Conservation (phyloP, 31 red algal species). For the Endocladia muricata region DNA sequence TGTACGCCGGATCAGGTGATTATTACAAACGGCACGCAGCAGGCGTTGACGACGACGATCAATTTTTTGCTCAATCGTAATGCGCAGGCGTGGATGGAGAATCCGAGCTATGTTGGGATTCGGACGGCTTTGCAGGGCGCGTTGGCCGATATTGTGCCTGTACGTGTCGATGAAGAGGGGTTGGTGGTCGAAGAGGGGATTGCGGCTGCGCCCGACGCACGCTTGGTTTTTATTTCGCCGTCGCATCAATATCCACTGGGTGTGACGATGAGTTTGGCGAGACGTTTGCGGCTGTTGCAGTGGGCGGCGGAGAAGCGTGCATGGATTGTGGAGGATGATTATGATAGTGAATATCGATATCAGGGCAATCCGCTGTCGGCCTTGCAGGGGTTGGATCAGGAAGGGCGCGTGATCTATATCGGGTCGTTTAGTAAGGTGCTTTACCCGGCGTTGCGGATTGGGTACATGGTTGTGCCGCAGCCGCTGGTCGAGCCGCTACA, state of each 20-base stretch:
- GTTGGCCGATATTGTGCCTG: not conserved
- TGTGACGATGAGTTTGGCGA: not conserved
- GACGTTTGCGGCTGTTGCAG: not conserved
- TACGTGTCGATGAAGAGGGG: constrained; percentile 3
- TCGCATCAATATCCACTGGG: constrained; percentile 2
- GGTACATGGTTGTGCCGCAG: not conserved
- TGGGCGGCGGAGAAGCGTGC: not conserved
- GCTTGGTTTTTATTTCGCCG: not conserved
- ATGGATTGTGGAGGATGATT: constrained; percentile 12
- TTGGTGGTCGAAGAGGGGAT: constrained; percentile 1
- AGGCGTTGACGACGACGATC: too few relatives aligned
- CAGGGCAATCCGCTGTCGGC: not conserved
- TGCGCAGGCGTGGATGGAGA: too few relatives aligned
- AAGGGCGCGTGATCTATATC: constrained; percentile 3
- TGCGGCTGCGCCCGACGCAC: not conserved
- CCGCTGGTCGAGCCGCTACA: not conserved
- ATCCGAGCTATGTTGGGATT: too few relatives aligned
- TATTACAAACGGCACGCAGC: too few relatives aligned
- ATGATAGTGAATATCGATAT: constrained; percentile 20
- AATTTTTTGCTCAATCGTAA: too few relatives aligned
- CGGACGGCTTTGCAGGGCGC: too few relatives aligned
- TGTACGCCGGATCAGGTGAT: too few relatives aligned
- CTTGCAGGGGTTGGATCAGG: not conserved
- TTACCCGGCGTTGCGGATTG: not conserved
- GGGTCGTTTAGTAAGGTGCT: constrained; percentile 13